These are phyloP conservation scores for Secale cereale DNA, from an alignment of 176 grass and related monocot species.

Conservation along the genomic window DNA sequence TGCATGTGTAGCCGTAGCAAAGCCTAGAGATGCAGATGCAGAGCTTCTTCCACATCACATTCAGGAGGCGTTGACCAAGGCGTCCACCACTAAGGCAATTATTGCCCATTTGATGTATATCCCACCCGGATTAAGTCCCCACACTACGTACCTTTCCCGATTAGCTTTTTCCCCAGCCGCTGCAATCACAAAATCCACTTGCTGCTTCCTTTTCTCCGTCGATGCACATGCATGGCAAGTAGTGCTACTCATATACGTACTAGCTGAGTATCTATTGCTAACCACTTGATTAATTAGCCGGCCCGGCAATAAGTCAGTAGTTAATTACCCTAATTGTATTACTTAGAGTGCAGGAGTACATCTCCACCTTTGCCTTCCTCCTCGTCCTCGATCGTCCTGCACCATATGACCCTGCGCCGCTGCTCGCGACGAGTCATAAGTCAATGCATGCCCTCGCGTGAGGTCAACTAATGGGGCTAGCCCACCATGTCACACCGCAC, in stretches of 20 bases:
- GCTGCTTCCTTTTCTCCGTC: background rate
- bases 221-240: background rate
- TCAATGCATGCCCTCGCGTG: background rate
- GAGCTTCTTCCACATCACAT: background rate
- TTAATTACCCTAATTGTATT: background rate
- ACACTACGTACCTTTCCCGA: slow-evolving; percentile 1
- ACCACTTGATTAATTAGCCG: background rate
- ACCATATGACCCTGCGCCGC: background rate
- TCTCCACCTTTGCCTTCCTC: background rate
- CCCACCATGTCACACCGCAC: background rate
- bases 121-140: background rate
- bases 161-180: background rate
- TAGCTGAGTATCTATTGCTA: background rate
- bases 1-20: too few species aligned
- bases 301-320: background rate
- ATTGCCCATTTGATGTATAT: background rate
- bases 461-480: background rate
- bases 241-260: too few species aligned
- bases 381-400: background rate
- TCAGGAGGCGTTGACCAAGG: background rate
- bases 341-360: background rate
- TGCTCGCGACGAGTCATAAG: background rate
- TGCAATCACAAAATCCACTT: background rate
- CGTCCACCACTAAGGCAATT: background rate
- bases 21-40: too few species aligned